Base-by-base conservation (phyloP, 176 grass and related monocot species). In the Cocos nucifera region DNA sequence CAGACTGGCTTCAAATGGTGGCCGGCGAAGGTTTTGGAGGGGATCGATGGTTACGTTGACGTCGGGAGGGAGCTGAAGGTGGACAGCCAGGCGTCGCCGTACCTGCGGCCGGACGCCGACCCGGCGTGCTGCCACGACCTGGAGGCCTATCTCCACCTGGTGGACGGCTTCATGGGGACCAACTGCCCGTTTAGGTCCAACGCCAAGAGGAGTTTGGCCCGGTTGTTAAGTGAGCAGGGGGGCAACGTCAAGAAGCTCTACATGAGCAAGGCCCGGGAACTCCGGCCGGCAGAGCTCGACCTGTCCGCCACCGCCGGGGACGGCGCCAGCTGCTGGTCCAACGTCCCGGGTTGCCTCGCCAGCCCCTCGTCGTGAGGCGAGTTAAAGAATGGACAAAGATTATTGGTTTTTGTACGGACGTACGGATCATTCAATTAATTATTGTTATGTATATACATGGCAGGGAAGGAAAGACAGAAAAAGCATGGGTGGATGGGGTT, bases 71-170 rank as follows among this genome's bases (percentile, higher is more conserved):
- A 87, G 79, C 75, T 87, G 14, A 75, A 65, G 17, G 75, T 87
- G 15, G 84, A 87, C 67, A 82, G 67, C 84, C 75, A 74, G 48
- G 79, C 69, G 16, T 87, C 84, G 62, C 84, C 84, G 48, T 87
- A 76, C 63, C 84, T 87, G 39, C 71, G 79, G 0, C 79, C 75
- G 0, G 75, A 82, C 62, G 84, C 84, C 15, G 84, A 82, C 62
- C 62, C 58, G 1, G 84, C 75, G 0, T 87, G 84, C 67, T 87
- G 84, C 75, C 84, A 87, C 35, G 84, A 87, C 32, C 75, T 87
- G 1, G 84, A 87, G 22, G 84, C 84, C 2, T 87, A 87, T 58
- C 74, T 87, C 58, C 84, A 87, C 67, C 71, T 87, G 28, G 84
- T 87, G 53, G 84, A 87, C 32, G 84, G 84, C 9, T 87, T 82